Evolutionary conservation across 1,284 basidiomycete genomes (phyloP), one percentile per base, ranked within the genome.

Genomic region (Apiotrichum laibachii): DNA sequence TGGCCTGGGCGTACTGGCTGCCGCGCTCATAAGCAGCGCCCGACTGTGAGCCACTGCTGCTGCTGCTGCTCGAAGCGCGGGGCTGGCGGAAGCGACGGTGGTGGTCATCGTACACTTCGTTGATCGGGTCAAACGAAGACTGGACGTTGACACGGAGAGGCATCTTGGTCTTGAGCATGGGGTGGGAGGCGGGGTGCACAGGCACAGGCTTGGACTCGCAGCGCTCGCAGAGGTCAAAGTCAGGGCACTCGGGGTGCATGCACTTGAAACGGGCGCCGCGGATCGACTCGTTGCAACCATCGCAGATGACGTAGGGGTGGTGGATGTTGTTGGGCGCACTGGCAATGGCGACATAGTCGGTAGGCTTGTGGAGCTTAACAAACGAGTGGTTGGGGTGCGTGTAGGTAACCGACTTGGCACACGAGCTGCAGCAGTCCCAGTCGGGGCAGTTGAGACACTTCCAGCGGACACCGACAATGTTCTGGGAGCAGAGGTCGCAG

Each of bases 151-250:
- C 62, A n/a, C 61, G 57, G 34, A 74, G 65, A 5, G 75, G 70
- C 12, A 64, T 59, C 72, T 82, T 88, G 76, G 92, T 82, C 82
- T 93, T 94, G 71, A 93, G 77, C 78, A 93, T 75, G 0, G 89
- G 86, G 72, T 94, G 92, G 43, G 80, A 83, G 9, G 75, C 67
- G 0, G 89, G 89, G 72, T 94, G 91, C 12, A 88, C 81, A 5
- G 86, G 77, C 59, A 90, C 88, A 0, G 91, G 90, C 53, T 85
- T 80, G 1, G 89, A 85, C 77, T 94, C 91, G 77, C 92, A 94
- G 59, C 80, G 77, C 66, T 84, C 83, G 77, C 91, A 94, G 18
- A 94, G 81, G 69, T 94, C 91, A 66, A 86, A 92, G 77, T 94
- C 89, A 1, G 83, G 82, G 76, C 92, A 94, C 18, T 81, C 77